Base-by-base conservation (phyloP, 768 basidiomycete genomes). In the Pilatotrama ljubarskyi region DNA sequence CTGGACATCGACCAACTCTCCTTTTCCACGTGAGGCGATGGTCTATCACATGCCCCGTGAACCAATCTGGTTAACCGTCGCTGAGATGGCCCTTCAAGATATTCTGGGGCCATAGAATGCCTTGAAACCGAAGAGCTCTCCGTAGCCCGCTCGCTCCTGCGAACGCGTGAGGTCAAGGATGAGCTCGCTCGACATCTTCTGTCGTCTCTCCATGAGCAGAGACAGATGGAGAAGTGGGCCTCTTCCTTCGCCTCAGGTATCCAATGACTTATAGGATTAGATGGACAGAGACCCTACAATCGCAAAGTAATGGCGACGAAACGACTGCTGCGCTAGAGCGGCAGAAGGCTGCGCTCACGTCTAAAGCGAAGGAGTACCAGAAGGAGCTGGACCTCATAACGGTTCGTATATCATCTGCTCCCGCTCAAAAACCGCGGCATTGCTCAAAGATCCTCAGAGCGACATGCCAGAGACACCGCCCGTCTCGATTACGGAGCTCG, bases 341-440 rank as follows among this genome's bases (percentile, higher is more conserved):
- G 29, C 72, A 74, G 1, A 77, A 75, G 61, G 77, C 78, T n/a
- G 71, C 69, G 5, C 58, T 80, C n/a, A 58, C 75, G 1, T 73
- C 74, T 36, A 83, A 79, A 58, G 80, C 79, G 0, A 80, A 80
- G 58, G 80, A 82, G 63, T 78, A 79, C 59, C 77, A 78, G 63
- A 70, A 71, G 43, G 75, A 78, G 43, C 72, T 82, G 1, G 75
- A 75, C 24, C 41, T 57, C 10, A 51, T 77, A 9, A 61, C 68
- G 57, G 80, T 79, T 35, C 32, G 61, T n/a, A 8, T 6, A 7
- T 14, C n/a, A 18, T 2, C 17, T 38, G 14, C 22, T 18, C 13
- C 4, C 17, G 13, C 3, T 20, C 47, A 10, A 32, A 24, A 8
- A 13, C 22, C n/a, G 9, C 15, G 22, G n/a, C 5, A 1, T n/a